These are phyloP conservation scores for Pseudotulostoma volvatum DNA, from an alignment of 495 filamentous ascomycete species.

Conservation along the genomic window DNA sequence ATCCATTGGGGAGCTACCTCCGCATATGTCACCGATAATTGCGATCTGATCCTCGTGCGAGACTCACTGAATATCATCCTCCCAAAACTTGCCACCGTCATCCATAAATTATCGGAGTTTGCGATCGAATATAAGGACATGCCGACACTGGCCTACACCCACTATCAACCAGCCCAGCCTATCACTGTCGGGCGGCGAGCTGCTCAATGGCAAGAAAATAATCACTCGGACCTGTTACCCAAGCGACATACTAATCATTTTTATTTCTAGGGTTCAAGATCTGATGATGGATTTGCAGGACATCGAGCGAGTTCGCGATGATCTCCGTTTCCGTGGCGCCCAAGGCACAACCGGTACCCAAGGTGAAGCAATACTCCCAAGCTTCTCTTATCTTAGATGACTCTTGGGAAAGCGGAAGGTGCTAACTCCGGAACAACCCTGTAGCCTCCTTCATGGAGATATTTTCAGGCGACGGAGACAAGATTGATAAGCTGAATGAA, in stretches of 20 bases:
- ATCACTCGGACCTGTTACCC: too few species aligned
- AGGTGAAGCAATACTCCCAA: too few species aligned
- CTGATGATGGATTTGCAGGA: constrained; percentile 74
- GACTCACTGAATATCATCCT: constrained; percentile 62
- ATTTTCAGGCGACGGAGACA: constrained; percentile 58
- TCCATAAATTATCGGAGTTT: constrained; percentile 64
- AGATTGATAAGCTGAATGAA: constrained; percentile 43
- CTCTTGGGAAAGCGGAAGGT: too few species aligned
- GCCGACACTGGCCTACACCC: constrained; percentile 60
- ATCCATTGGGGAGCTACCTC: constrained; percentile 66
- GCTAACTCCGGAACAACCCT: too few species aligned
- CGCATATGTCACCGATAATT: constrained; percentile 68
- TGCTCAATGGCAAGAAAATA: too few species aligned
- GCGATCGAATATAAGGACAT: constrained; percentile 51
- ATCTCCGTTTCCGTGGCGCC: constrained; percentile 69
- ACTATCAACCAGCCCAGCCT: constrained; percentile 62
- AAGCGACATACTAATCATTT: too few species aligned
- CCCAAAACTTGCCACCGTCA: constrained; percentile 71
- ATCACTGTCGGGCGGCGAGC: constrained; percentile 59
- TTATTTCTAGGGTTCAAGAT: constrained; percentile 85
- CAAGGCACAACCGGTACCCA: constrained; percentile 68
- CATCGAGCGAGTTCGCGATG: constrained; percentile 55
- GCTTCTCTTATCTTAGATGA: too few species aligned
- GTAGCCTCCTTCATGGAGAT: constrained; percentile 31
- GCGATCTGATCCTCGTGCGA: constrained; percentile 70